phyloP scores from a whole-genome alignment of 1,139 yeast species.

The Nadsonia commutata region DNA sequence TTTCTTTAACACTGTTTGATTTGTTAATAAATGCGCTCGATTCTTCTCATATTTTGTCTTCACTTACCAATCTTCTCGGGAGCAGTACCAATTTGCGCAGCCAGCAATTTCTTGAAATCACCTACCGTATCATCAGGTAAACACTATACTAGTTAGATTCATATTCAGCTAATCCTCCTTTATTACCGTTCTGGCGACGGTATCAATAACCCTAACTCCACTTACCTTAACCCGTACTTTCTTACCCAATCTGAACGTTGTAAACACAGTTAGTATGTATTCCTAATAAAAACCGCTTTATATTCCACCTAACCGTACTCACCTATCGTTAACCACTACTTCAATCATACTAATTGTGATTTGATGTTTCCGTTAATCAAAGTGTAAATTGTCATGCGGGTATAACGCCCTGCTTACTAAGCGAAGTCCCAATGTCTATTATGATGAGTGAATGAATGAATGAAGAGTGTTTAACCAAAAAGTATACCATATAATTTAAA shows the following conservation, averaged over 20 bases:
- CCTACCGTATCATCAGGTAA: constrained; percentile 78
- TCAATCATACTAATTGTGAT: no score
- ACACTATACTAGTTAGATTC: constrained; percentile 35
- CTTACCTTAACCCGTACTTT: constrained; percentile 58
- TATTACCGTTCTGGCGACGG: no score
- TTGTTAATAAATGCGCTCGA: no score
- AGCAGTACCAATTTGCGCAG: constrained; percentile 69
- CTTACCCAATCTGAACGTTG: constrained; percentile 51
- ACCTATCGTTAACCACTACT: constrained; percentile 28
- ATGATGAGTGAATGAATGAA: no score
- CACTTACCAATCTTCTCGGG: constrained; percentile 38
- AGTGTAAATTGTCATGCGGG: not conserved
- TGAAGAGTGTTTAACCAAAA: no score
- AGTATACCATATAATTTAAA: no score
- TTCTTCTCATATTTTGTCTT: not conserved
- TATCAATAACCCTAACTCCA: no score
- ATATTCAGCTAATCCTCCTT: no score
- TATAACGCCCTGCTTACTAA: not conserved
- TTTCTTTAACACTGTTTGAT: constrained; percentile 21
- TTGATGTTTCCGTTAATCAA: no score
- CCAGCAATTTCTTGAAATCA: constrained; percentile 73
- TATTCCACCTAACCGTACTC: constrained; percentile 9
- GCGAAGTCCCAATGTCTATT: no score
- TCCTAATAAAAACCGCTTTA: not conserved
- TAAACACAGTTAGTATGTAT: not conserved